Base-by-base conservation (phyloP, 2,329 filamentous ascomycete genomes). In the Metarhizium anisopliae region DNA sequence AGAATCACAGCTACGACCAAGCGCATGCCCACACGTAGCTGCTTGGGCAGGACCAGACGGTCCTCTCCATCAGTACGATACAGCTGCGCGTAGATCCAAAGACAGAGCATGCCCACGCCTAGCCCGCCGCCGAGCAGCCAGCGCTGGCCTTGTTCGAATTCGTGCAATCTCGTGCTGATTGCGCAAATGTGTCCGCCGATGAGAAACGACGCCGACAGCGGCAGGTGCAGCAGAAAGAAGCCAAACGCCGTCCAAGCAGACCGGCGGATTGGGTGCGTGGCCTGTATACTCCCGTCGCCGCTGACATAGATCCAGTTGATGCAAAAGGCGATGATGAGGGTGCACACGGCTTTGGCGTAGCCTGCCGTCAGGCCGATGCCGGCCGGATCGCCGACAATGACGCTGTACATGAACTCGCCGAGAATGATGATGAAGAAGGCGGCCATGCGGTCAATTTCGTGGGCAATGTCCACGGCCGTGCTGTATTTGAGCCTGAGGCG, bases 391-490 rank as follows among this genome's bases (percentile, higher is more conserved):
- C 74, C 75, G 11, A 78, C 75, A 42, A 79, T 68, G 50, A 78
- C 74, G 56, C 71, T 70, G 57, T 77, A 77, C 16, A 78, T 67
- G 58, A 77, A 78, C 58, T 78, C 76, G 53, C 43, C 76, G 0
- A 79, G 70, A n/a, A 76, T 75, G 55, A 78, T 77, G 58, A 79
- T 78, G 62, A 75, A 77, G 58, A 79, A 78, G 14, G 75, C 76
- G 0, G 74, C 74, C 64, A 77, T 75, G 10, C 76, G 72, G 58
- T 79, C 76, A 38, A 77, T 68, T 59, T 78, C 76, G 58, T 78
- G 76, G 11, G 72, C 68, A 53, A 79, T 75, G 55, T 78, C 75
- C 4, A 77, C 74, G 0, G 76, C 76, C 0, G 76, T 77, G 55
- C 73, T 74, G 57, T 75, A 78, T 8, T 68, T 71, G 16, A 75